Evolutionary conservation across 2,329 filamentous ascomycete genomes (phyloP).

Genomic region (Chlorencoelia australis): DNA sequence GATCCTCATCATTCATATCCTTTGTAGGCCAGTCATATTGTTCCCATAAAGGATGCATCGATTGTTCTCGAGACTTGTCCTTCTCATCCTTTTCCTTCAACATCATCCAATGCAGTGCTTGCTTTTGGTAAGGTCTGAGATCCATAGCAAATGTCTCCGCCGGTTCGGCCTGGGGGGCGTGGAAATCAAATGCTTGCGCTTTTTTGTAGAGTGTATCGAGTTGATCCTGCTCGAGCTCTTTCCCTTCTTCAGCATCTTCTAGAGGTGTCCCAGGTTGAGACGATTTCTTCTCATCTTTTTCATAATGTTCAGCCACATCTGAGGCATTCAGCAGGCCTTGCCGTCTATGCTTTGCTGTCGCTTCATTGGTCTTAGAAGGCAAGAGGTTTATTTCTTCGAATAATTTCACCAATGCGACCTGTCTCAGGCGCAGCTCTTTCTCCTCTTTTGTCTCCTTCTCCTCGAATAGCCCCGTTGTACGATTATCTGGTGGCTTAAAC

Average conservation of each 20-base stretch:
- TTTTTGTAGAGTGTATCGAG: constrained; percentile 91
- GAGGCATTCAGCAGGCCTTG: constrained; percentile 78
- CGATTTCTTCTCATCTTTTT: constrained; percentile 39
- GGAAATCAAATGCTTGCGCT: constrained; percentile 93
- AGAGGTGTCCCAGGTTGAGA: constrained; percentile 37
- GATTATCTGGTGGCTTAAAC: constrained; percentile 57
- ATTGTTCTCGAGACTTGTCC: constrained; percentile 55
- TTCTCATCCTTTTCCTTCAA: constrained; percentile 78
- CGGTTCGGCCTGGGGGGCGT: constrained; percentile 78
- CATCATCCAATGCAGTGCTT: constrained; percentile 94
- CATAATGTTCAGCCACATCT: constrained; percentile 72
- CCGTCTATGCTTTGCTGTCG: constrained; percentile 68
- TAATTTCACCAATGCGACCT: constrained; percentile 78
- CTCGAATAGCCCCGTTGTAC: constrained; percentile 66
- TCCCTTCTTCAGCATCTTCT: constrained; percentile 64
- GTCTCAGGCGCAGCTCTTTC: constrained; percentile 69
- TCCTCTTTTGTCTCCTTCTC: constrained; percentile 80
- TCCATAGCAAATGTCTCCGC: constrained; percentile 72
- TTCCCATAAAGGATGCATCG: constrained; percentile 97
- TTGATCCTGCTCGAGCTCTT: constrained; percentile 90
- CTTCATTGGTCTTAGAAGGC: constrained; percentile 64
- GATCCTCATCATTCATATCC: constrained; percentile 72
- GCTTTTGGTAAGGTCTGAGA: constrained; percentile 86
- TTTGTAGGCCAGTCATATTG: constrained; percentile 84
- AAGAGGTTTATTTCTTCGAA: constrained; percentile 82